These are phyloP conservation scores for Anthracocystis walkeri DNA, from an alignment of 1,284 basidiomycete genomes.

Conservation along the genomic window DNA sequence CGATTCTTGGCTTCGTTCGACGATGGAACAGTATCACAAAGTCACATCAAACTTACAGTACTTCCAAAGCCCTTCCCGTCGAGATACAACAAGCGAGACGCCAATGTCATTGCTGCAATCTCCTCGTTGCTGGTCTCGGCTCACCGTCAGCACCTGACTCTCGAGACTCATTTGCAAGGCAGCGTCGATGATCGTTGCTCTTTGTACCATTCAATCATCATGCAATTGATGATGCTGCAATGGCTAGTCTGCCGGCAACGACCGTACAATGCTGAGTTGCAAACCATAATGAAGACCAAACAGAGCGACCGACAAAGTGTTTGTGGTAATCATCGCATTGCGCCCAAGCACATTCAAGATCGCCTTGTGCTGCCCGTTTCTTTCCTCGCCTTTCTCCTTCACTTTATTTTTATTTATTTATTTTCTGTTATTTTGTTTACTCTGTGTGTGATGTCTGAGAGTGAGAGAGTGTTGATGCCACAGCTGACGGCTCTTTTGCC, in stretches of 20 bases:
- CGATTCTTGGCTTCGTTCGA: not conserved
- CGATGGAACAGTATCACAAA: not conserved
- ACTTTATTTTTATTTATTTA: not conserved
- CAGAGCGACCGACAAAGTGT: too few relatives aligned
- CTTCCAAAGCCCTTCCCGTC: too few relatives aligned
- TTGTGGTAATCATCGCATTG: too few relatives aligned
- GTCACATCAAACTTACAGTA: not conserved
- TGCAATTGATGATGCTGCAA: too few relatives aligned
- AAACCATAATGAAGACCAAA: too few relatives aligned
- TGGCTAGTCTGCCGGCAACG: too few relatives aligned
- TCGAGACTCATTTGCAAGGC: not conserved
- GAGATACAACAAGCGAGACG: too few relatives aligned
- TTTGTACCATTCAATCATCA: too few relatives aligned
- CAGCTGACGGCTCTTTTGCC: not conserved
- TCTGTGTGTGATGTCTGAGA: not conserved
- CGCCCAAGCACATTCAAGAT: too few relatives aligned
- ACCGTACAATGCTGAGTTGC: too few relatives aligned
- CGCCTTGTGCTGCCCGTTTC: not conserved
- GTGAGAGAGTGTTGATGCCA: not conserved
- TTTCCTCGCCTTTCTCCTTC: not conserved
- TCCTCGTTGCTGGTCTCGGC: conserved; percentile 1
- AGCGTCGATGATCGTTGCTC: not conserved
- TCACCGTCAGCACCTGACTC: conserved; percentile 1
- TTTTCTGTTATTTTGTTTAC: not conserved
- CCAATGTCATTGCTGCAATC: not conserved